These are phyloP conservation scores for Puccinia polysora DNA, from an alignment of 1,284 basidiomycete species.

Conservation along the genomic window DNA sequence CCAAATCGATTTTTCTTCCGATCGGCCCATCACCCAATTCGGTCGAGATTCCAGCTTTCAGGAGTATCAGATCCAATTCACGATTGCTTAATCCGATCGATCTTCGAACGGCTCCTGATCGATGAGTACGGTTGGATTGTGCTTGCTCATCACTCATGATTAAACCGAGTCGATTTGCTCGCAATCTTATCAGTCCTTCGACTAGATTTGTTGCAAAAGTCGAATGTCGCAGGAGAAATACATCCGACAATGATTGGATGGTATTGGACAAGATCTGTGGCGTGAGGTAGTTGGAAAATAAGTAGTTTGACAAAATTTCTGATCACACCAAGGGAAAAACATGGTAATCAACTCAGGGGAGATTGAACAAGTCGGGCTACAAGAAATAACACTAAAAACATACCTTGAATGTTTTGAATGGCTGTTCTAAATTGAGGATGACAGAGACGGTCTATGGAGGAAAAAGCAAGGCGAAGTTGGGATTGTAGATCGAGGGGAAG, in stretches of 20 bases:
- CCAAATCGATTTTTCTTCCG: not conserved
- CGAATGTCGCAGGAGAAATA: conserved; percentile 17
- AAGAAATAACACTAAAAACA: not conserved
- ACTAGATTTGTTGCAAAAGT: conserved; percentile 8
- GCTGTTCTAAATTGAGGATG: conserved; percentile 25
- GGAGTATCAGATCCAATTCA: conserved; percentile 24
- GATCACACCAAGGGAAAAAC: not conserved
- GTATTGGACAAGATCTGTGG: conserved; percentile 17
- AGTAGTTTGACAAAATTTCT: conserved; percentile 37
- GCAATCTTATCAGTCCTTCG: not conserved
- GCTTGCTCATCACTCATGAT: not conserved
- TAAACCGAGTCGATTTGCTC: not conserved
- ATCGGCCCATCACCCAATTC: conserved; percentile 8
- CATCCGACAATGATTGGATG: conserved; percentile 3
- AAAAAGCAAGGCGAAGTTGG: not conserved
- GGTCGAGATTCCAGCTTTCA: conserved; percentile 31
- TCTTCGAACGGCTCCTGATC: too few relatives aligned
- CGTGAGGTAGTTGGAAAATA: conserved; percentile 32
- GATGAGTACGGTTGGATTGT: too few relatives aligned
- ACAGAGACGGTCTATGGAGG: conserved; percentile 1
- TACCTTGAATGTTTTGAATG: conserved; percentile 30
- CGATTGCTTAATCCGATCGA: conserved; percentile 9
- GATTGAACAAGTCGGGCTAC: not conserved
- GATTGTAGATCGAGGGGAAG: conserved; percentile 7
- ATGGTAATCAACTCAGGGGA: not conserved